phyloP scores from a whole-genome alignment of 2,329 filamentous ascomycete species.

The Cladophialophora exuberans region DNA sequence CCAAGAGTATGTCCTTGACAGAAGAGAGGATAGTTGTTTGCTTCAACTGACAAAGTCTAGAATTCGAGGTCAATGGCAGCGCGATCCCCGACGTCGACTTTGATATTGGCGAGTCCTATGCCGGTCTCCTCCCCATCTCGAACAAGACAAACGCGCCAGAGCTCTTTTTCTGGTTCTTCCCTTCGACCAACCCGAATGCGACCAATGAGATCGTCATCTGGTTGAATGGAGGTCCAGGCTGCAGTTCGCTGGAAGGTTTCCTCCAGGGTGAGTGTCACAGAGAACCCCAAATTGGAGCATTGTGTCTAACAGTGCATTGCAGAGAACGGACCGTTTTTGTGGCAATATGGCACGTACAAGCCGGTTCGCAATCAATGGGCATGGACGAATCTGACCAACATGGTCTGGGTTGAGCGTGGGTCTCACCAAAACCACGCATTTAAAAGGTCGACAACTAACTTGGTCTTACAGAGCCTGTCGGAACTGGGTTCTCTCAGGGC shows the following conservation, averaged over 20 bases:
- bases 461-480: conserved; percentile 42
- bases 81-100: conserved; percentile 70
- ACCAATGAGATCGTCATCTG: conserved; percentile 45
- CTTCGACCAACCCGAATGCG: conserved; percentile 48
- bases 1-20: conserved; percentile 21
- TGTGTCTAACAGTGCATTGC: background rate
- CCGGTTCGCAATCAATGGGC: conserved; percentile 54
- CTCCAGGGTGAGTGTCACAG: conserved; percentile 71
- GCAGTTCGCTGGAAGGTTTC: conserved; percentile 73
- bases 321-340: conserved; percentile 42
- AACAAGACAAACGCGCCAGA: conserved; percentile 43
- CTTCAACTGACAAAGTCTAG: conserved; percentile 39
- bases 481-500: conserved; percentile 71
- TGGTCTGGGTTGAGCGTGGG: conserved; percentile 70
- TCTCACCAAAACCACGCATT: background rate
- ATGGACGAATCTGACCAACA: conserved; percentile 77
- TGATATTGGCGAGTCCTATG: conserved; percentile 54
- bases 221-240: conserved; percentile 93
- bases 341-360: conserved; percentile 37
- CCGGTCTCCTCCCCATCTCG: conserved; percentile 59
- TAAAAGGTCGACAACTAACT: background rate
- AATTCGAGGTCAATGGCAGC: conserved; percentile 66
- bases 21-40: too few species aligned
- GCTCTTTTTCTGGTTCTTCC: conserved; percentile 57
- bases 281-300: conserved; percentile 55